These are phyloP conservation scores for Lodderomyces pseudojiufengensis DNA, from an alignment of 1,139 yeast species.

Conservation along the genomic window DNA sequence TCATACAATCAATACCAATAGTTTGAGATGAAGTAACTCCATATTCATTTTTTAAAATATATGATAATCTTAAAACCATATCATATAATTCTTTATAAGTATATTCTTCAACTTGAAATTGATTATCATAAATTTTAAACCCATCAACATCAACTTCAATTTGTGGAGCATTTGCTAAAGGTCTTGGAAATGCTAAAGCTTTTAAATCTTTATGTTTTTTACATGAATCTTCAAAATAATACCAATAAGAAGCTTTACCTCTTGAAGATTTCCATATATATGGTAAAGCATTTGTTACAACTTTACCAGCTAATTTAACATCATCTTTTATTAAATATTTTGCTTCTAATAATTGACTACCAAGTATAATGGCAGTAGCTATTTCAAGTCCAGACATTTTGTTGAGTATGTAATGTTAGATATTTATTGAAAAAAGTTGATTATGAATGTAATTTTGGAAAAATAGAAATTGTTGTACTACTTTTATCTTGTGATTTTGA, in stretches of 20 bases:
- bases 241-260: constrained; percentile 64
- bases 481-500: no score
- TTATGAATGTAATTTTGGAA: no score
- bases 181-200: constrained; percentile 66
- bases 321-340: constrained; percentile 56
- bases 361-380: constrained; percentile 44
- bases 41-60: constrained; percentile 59
- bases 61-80: constrained; percentile 61
- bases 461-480: no score
- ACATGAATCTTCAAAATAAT: constrained; percentile 54
- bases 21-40: constrained; percentile 64
- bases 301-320: constrained; percentile 42
- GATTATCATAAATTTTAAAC: constrained; percentile 43
- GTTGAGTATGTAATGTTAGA: no score
- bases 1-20: constrained; percentile 77
- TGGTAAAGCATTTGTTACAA: constrained; percentile 37
- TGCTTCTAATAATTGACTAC: constrained; percentile 46
- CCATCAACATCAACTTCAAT: constrained; percentile 29
- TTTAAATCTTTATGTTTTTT: constrained; percentile 45
- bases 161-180: constrained; percentile 35
- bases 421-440: no score
- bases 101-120: constrained; percentile 57
- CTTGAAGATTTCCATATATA: constrained; percentile 41
- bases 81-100: constrained; percentile 70
- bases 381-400: constrained; percentile 37